These are phyloP conservation scores for Tremella mesenterica DNA, from an alignment of 768 basidiomycete genomes.

Conservation along the genomic window DNA sequence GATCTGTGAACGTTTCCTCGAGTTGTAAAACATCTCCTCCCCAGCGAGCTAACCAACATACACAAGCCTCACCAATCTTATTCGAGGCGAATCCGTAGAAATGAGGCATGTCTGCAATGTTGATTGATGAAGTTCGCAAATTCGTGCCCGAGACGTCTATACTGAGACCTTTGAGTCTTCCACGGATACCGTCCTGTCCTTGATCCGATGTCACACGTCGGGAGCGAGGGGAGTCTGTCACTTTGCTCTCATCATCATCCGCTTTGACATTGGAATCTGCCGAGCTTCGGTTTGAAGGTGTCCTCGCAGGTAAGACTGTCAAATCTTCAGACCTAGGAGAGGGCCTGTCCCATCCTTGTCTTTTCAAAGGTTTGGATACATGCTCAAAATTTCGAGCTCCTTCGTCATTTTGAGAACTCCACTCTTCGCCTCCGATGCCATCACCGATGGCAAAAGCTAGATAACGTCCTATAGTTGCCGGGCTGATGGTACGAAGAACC, in stretches of 20 bases:
- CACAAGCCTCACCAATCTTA: slow-evolving; percentile 83
- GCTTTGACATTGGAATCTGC: not conserved
- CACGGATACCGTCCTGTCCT: no score
- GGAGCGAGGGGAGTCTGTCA: no score
- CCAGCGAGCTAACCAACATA: slow-evolving; percentile 83
- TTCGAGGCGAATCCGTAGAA: slow-evolving; percentile 83
- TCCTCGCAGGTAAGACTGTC: not conserved
- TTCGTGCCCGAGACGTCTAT: not conserved
- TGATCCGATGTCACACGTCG: no score
- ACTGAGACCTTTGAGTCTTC: not conserved
- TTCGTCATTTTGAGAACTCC: slow-evolving; percentile 48
- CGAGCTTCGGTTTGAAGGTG: not conserved
- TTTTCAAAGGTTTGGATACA: no score
- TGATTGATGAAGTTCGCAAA: not conserved
- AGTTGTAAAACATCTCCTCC: slow-evolving; percentile 70
- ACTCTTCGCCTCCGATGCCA: slow-evolving; percentile 50
- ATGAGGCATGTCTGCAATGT: slow-evolving; percentile 35
- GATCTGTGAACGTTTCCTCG: slow-evolving; percentile 41
- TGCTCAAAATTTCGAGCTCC: slow-evolving; percentile 22
- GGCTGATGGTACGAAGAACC: slow-evolving; percentile 66
- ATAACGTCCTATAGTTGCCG: slow-evolving; percentile 66
- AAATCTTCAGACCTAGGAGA: not conserved
- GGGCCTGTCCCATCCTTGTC: not conserved
- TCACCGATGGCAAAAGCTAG: slow-evolving; percentile 73
- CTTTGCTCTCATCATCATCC: not conserved